Evolutionary conservation across 2,329 filamentous ascomycete genomes (phyloP).

Genomic region (Sclerotinia sclerotiorum): DNA sequence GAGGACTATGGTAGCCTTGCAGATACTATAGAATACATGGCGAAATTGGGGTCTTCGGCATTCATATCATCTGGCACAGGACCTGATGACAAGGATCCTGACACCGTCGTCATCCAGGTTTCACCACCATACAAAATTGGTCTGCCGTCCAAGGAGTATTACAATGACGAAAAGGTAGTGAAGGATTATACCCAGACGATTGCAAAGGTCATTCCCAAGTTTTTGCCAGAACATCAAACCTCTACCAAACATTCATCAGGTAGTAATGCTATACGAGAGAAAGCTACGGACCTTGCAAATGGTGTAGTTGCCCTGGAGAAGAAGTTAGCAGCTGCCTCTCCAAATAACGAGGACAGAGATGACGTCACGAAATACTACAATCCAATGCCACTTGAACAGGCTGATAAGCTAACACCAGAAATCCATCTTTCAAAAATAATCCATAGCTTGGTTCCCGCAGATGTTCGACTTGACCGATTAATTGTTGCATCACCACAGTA

Average conservation of each 20-base stretch:
- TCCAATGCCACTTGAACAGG: constrained; percentile 57
- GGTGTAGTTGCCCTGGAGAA: constrained; percentile 59
- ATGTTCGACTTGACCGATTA: constrained; percentile 52
- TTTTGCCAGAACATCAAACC: constrained; percentile 30
- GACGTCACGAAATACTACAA: constrained; percentile 70
- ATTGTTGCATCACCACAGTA: constrained; percentile 62
- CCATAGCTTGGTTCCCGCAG: constrained; percentile 50
- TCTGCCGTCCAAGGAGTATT: constrained; percentile 62
- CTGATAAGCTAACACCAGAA: constrained; percentile 54
- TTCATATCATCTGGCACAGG: constrained; percentile 37
- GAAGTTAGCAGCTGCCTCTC: constrained; percentile 59
- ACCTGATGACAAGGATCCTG: constrained; percentile 49
- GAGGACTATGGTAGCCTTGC: constrained; percentile 43
- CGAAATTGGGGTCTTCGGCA: constrained; percentile 47
- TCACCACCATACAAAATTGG: constrained; percentile 50
- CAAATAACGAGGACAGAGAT: constrained; percentile 56
- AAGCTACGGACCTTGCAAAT: constrained; percentile 34
- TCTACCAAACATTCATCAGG: constrained; percentile 26
- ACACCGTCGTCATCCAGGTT: constrained; percentile 45
- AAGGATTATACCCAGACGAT: constrained; percentile 51
- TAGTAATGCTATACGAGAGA: constrained; percentile 27
- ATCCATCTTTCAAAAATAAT: constrained; percentile 56
- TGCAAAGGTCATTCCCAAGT: constrained; percentile 34
- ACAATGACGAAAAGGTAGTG: constrained; percentile 54
- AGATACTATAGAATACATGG: constrained; percentile 50